Evolutionary conservation across 2,329 filamentous ascomycete genomes (phyloP), one percentile per base, ranked within the genome.

Genomic region (Raffaelea albimanens): DNA sequence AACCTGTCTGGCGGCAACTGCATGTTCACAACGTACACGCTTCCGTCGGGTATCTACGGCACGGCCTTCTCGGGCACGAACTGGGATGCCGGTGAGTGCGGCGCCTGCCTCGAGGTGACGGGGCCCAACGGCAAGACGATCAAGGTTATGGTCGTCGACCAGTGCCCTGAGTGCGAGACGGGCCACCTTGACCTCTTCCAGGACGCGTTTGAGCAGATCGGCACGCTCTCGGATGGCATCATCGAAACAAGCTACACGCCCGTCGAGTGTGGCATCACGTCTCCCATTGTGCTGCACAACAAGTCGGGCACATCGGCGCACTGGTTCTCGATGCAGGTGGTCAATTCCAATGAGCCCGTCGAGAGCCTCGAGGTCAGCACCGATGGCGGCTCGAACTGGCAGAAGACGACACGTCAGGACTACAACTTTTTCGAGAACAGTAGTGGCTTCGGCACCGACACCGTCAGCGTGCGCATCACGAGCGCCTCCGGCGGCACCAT

Each of bases 401-500:
- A 72, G 60, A 44, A 59, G n/a, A 82, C 80, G 1, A 67, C 64
- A 2, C 67, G 80, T 43, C 61, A 68, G 48, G 61, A 65, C 23
- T 79, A 79, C 60, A 77, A 83, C 68, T 84, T 71, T 64, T 84
- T 83, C 41, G 72, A 83, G 67, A 70, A 80, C 54, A 49, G 64
- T 5, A 46, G 47, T 1, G 80, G 80, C 0, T 52, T 52, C 36
- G 50, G 50, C 40, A 46, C 45, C 34, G 43, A 41, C 40, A 43
- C 45, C 2, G 33, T 48, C 5, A 23, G 34, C 5, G 48, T 52
- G 4, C 45, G 50, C 16, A 31, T 52, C n/a, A 50, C 45, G 10
- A 48, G 50, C 46, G 16, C 11, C 2, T n/a, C 16, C 3, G 50
- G 50, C 16, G 34, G 18, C 14, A 43, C 22, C 2, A 22, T 52